phyloP scores from a whole-genome alignment of 2,329 filamentous ascomycete species.

The Ascochyta pisi region DNA sequence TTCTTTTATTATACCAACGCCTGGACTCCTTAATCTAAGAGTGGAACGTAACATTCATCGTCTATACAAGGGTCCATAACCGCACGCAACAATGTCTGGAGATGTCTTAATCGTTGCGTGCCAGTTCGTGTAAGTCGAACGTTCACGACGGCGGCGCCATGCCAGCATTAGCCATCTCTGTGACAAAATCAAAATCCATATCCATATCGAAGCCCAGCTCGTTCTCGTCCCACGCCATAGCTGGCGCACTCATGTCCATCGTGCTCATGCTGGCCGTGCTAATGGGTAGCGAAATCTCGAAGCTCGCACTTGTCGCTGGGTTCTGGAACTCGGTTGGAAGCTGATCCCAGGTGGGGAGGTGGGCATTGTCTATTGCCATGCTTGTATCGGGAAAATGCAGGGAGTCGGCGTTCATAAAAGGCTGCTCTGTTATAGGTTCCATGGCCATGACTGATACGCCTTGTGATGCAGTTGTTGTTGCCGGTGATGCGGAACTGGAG shows the following conservation, averaged over 20 bases:
- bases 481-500: conserved; percentile 23
- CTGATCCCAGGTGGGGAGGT: conserved; percentile 39
- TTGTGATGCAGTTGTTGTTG: conserved; percentile 23
- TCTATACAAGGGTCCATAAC: not conserved
- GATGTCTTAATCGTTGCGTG: not conserved
- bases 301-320: conserved; percentile 29
- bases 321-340: conserved; percentile 34
- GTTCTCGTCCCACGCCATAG: conserved; percentile 40
- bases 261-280: conserved; percentile 18
- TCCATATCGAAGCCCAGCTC: conserved; percentile 44
- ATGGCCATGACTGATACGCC: conserved; percentile 20
- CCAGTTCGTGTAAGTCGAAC: not conserved
- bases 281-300: conserved; percentile 24
- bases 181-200: conserved; percentile 33
- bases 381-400: not conserved
- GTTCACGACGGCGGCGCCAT: not conserved
- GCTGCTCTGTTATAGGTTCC: conserved; percentile 31
- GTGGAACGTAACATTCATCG: not conserved
- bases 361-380: conserved; percentile 24
- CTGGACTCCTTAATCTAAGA: not conserved
- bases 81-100: too few relatives aligned
- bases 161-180: conserved; percentile 15
- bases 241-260: conserved; percentile 13
- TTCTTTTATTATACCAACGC: not conserved
- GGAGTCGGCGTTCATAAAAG: conserved; percentile 11